phyloP scores from a whole-genome alignment of 2,329 filamentous ascomycete species.

The Gaeumannomyces tritici region DNA sequence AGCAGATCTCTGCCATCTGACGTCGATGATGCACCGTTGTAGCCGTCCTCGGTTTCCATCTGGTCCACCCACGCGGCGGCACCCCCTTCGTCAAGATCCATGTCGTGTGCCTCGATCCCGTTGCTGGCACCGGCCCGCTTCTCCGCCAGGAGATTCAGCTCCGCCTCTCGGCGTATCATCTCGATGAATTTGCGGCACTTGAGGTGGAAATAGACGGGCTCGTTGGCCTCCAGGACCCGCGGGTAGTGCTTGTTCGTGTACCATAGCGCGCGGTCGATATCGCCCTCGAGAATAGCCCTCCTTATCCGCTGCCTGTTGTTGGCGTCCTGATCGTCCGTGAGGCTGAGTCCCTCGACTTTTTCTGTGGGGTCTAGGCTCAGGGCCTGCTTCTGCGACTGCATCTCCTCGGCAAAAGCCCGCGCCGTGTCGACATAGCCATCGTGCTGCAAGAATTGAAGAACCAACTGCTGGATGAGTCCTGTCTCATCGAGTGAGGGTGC shows the following conservation, averaged over 20 bases:
- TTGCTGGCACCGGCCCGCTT: slow-evolving; percentile 13
- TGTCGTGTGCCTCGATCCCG: slow-evolving; percentile 27
- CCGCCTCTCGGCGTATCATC: slow-evolving; percentile 71
- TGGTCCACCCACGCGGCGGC: slow-evolving; percentile 28
- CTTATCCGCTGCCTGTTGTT: slow-evolving; percentile 83
- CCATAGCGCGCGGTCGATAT: slow-evolving; percentile 85
- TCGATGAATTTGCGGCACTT: slow-evolving; percentile 91
- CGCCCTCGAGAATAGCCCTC: slow-evolving; percentile 76
- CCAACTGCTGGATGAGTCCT: slow-evolving; percentile 70
- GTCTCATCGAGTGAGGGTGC: slow-evolving; percentile 61
- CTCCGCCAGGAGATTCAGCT: slow-evolving; percentile 44
- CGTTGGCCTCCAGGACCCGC: slow-evolving; percentile 67
- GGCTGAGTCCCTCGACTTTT: slow-evolving; percentile 49
- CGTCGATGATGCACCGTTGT: slow-evolving; percentile 14
- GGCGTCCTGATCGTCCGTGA: slow-evolving; percentile 77
- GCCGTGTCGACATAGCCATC: slow-evolving; percentile 95
- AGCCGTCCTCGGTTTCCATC: slow-evolving; percentile 38
- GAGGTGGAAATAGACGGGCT: slow-evolving; percentile 79
- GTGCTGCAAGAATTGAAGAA: slow-evolving; percentile 84
- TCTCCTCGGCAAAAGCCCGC: slow-evolving; percentile 75
- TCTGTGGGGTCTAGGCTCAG: slow-evolving; percentile 48
- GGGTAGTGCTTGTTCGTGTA: slow-evolving; percentile 72
- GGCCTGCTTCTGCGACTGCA: slow-evolving; percentile 62
- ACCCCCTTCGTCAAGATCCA: slow-evolving; percentile 40
- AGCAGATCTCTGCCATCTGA: slow-evolving; percentile 39